Evolutionary conservation across 495 filamentous ascomycete species (phyloP).

Genomic region (Hypoxylon lenormandii): DNA sequence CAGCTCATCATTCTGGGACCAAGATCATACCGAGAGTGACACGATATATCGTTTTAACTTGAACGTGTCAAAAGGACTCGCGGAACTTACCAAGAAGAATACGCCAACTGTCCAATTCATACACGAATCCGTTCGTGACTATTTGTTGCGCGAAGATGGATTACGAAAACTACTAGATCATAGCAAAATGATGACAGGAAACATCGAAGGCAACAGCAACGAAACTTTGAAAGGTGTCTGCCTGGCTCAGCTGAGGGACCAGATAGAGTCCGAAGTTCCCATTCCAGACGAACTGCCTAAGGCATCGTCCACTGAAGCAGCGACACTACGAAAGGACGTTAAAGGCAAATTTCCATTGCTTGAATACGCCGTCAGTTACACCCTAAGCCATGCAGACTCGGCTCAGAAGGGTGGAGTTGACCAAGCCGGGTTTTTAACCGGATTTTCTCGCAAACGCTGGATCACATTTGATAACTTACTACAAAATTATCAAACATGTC

Average conservation of each 20-base stretch:
- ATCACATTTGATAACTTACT: no score
- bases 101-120: conserved; percentile 60
- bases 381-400: conserved; percentile 36
- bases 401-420: conserved; percentile 7
- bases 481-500: no score
- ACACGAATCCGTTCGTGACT: conserved; percentile 63
- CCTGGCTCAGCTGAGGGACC: conserved; percentile 37
- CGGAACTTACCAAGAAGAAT: conserved; percentile 45
- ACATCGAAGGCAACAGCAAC: conserved; percentile 51
- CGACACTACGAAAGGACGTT: not conserved
- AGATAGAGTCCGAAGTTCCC: not conserved
- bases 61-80: conserved; percentile 59
- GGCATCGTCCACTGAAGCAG: no score
- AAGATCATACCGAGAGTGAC: not conserved
- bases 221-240: conserved; percentile 56
- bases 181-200: conserved; percentile 8
- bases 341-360: conserved; percentile 30
- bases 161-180: conserved; percentile 54
- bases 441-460: no score
- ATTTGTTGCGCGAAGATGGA: conserved; percentile 57
- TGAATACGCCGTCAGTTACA: conserved; percentile 22
- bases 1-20: not conserved
- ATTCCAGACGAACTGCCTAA: not conserved
- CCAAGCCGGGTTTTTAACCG: not conserved
- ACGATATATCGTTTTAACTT: conserved; percentile 49